Base-by-base conservation (phyloP, 106 monocot genomes). In the Allium sativum region DNA sequence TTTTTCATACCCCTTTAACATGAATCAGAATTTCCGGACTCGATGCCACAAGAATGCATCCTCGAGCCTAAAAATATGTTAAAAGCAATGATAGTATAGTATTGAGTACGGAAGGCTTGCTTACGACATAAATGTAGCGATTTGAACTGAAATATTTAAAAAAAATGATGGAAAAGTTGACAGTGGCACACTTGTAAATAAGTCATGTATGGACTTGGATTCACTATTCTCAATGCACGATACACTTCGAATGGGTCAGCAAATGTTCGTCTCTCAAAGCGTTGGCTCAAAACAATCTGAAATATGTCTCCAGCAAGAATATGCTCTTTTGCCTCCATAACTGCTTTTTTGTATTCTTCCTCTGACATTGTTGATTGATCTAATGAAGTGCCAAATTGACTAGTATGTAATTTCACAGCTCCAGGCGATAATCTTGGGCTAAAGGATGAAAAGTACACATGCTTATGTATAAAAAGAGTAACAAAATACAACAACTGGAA, bases 271-370 rank as follows among this genome's bases (percentile, higher is more conserved):
- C 87, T 76, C 74, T 96, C 90, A 80, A 96, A 96, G 50, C 95
- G 79, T 55, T 96, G 95, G 67, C 95, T 96, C 58, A 96, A 74
- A 64, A 96, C 90, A 43, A 96, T 78, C 58, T 96, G 95, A 48
- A 96, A 96, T 52, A 96, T 90, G 74, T 96, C 95, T 52, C 95
- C 95, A n/a, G 95, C 90, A 8, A 81, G 55, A 19, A 96, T 96
- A 69, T 91, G 95, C 61, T 96, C 90, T 68, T 96, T 96, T 43
- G 87, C 86, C 54, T 81, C 67, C 64, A 84, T 11, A 20, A 96
- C 95, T 68, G 84, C 77, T 40, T 75, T 64, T 68, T 90, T 90
- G 55, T 96, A 96, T 54, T 69, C 84, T 65, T 87, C 87, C 52
- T 73, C 82, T 53, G 86, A 78, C 95, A 96, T 90, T 43, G 84